phyloP scores from a whole-genome alignment of 192 early-diverging fungal genomes.

The Gonapodya prolifera region DNA sequence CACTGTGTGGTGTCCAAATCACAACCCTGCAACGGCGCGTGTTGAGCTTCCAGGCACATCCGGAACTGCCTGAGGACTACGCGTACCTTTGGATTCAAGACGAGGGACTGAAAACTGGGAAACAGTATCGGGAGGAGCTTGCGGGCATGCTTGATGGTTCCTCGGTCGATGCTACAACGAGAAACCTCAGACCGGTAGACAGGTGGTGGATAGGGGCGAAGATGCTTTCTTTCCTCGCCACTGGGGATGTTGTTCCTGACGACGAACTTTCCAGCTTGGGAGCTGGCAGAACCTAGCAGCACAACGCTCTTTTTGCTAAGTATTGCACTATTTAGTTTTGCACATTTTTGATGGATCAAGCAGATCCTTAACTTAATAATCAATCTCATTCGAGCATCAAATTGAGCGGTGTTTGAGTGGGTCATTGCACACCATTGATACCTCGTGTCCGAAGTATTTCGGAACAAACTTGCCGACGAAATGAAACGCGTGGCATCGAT shows the following conservation, averaged over 20 bases:
- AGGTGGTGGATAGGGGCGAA: background rate
- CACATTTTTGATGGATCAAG: too few species aligned
- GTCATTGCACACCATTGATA: too few species aligned
- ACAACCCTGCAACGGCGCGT: background rate
- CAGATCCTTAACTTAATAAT: background rate
- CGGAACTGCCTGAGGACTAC: background rate
- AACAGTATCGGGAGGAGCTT: background rate
- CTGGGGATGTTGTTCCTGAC: background rate
- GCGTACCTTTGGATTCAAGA: background rate
- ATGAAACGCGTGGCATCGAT: too few species aligned
- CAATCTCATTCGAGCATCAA: background rate
- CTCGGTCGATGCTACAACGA: background rate
- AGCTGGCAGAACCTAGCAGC: background rate
- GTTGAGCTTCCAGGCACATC: background rate
- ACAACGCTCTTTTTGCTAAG: too few species aligned
- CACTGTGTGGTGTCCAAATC: background rate
- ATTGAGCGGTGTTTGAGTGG: too few species aligned
- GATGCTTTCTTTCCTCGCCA: background rate
- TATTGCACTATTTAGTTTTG: too few species aligned
- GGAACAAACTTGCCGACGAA: too few species aligned
- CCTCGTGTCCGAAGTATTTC: too few species aligned
- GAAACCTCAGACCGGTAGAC: background rate
- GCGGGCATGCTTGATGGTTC: background rate
- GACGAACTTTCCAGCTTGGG: background rate
- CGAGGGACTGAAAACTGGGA: background rate